Percentiles rank a stretch among this genome's conserved stretches.
These are phyloP conservation scores for Acanthochlamys bracteata DNA, from an alignment of 106 monocot genomes.

Conservation along the genomic window DNA sequence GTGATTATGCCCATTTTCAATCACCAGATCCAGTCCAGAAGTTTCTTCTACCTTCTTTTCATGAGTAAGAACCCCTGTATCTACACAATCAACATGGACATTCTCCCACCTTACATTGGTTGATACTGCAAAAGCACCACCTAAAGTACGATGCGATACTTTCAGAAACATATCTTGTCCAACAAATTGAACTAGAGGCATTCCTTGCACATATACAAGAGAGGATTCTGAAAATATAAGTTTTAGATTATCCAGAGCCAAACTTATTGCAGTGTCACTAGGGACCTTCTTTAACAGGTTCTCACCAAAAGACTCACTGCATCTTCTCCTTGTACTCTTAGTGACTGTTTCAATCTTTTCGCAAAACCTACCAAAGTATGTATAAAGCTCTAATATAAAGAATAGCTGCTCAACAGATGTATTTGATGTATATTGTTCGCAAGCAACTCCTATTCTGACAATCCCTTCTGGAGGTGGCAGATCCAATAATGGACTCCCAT, in stretches of 20 bases:
- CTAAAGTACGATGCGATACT: slow-evolving; percentile 77
- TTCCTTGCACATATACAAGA: slow-evolving; percentile 25
- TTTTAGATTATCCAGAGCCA: slow-evolving; percentile 42
- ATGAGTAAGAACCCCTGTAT: slow-evolving; percentile 20
- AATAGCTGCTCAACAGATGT: slow-evolving; percentile 91
- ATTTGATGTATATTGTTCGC: slow-evolving; percentile 64
- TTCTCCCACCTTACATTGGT: slow-evolving; percentile 60
- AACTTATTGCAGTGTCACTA: slow-evolving; percentile 87
- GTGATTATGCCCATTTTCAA: slow-evolving; percentile 22
- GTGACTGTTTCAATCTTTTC: slow-evolving; percentile 61
- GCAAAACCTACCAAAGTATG: slow-evolving; percentile 81
- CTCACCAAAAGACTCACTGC: slow-evolving; percentile 24
- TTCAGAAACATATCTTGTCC: slow-evolving; percentile 72
- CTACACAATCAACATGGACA: slow-evolving; percentile 71
- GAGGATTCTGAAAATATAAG: slow-evolving; percentile 74
- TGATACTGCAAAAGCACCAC: slow-evolving; percentile 95
- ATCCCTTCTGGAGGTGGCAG: slow-evolving; percentile 92
- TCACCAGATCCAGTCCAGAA: slow-evolving; percentile 13
- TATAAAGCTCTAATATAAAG: slow-evolving; percentile 83
- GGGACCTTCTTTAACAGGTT: slow-evolving; percentile 60
- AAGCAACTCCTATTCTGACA: slow-evolving; percentile 83
- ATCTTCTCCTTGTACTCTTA: slow-evolving; percentile 24
- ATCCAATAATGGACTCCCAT: slow-evolving; percentile 66
- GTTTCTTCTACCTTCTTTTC: slow-evolving; percentile 18
- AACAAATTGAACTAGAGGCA: slow-evolving; percentile 74